Percentiles rank a stretch among this genome's conserved stretches.
Evolutionary conservation across 108 stramenopile genomes (phyloP).

Genomic region (Mediolabrus comicus): DNA sequence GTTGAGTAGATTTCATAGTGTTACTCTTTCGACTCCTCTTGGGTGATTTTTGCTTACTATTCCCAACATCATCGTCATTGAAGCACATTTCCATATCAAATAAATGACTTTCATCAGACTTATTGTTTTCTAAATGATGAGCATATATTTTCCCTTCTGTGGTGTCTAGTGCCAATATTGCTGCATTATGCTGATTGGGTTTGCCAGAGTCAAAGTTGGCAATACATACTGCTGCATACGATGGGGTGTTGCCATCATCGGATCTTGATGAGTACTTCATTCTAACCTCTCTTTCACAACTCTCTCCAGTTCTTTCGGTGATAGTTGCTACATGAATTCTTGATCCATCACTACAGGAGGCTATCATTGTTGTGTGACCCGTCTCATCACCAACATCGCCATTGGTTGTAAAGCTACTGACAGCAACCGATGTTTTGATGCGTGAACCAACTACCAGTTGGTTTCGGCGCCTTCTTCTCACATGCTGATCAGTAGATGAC

Average conservation of each 20-base stretch:
- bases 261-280: slow-evolving; percentile 13
- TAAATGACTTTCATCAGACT: slow-evolving; percentile 4
- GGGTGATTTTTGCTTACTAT: neutral
- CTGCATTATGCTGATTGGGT: neutral
- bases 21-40: neutral
- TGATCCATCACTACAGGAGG: slow-evolving; percentile 13
- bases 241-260: neutral
- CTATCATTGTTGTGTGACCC: slow-evolving; percentile 20
- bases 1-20: neutral
- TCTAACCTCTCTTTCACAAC: neutral
- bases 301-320: neutral
- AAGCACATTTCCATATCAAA: slow-evolving; percentile 15
- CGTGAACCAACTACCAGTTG: neutral
- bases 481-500: neutral
- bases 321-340: slow-evolving; percentile 27
- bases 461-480: slow-evolving; percentile 4
- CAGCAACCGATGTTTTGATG: neutral
- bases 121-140: slow-evolving; percentile 3
- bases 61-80: neutral
- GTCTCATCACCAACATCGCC: neutral
- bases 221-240: slow-evolving; percentile 16
- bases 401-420: neutral
- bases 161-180: slow-evolving; percentile 18
- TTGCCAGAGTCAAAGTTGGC: neutral
- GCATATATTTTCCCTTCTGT: slow-evolving; percentile 14